phyloP scores from a whole-genome alignment of 495 filamentous ascomycete genomes.

The Eremomyces bilateralis region DNA sequence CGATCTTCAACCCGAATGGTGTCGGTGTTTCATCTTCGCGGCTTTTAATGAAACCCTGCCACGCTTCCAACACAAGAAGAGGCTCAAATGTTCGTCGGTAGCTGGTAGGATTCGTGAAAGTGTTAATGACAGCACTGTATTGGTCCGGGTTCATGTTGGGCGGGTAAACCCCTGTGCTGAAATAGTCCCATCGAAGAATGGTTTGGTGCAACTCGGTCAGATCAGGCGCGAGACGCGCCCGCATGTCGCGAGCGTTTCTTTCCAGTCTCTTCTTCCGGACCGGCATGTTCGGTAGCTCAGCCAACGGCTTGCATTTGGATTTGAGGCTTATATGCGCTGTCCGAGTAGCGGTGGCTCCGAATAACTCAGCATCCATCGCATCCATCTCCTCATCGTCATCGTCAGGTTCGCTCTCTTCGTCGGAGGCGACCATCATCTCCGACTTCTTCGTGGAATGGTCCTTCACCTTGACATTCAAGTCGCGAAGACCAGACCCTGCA shows the following conservation, averaged over 20 bases:
- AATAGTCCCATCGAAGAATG: constrained; percentile 85
- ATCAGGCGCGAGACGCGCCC: constrained; percentile 75
- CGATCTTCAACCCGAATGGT: constrained; percentile 62
- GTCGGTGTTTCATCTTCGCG: constrained; percentile 68
- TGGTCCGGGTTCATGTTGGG: constrained; percentile 42
- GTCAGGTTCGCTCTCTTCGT: constrained; percentile 53
- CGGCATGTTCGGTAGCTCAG: constrained; percentile 35
- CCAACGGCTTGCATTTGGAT: constrained; percentile 24
- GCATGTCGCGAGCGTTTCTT: constrained; percentile 75
- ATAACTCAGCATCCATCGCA: constrained; percentile 38
- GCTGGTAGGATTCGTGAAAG: constrained; percentile 47
- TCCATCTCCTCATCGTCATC: constrained; percentile 27
- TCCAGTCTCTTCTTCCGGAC: constrained; percentile 58
- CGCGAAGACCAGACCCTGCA: constrained; percentile 57
- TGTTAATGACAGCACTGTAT: constrained; percentile 52
- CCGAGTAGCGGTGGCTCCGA: constrained; percentile 27
- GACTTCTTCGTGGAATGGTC: constrained; percentile 49
- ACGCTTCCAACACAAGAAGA: constrained; percentile 77
- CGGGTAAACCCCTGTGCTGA: constrained; percentile 64
- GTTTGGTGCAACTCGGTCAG: constrained; percentile 65
- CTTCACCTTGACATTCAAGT: constrained; percentile 59
- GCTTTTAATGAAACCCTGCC: constrained; percentile 77
- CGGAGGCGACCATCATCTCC: constrained; percentile 69
- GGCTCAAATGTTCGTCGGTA: constrained; percentile 86
- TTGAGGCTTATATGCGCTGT: constrained; percentile 12